A percentile compares a stretch with the other conserved stretches of the same genome.
Conservation (phyloP, 2,329 filamentous ascomycete species). For the Chaetomium sp. region DNA sequence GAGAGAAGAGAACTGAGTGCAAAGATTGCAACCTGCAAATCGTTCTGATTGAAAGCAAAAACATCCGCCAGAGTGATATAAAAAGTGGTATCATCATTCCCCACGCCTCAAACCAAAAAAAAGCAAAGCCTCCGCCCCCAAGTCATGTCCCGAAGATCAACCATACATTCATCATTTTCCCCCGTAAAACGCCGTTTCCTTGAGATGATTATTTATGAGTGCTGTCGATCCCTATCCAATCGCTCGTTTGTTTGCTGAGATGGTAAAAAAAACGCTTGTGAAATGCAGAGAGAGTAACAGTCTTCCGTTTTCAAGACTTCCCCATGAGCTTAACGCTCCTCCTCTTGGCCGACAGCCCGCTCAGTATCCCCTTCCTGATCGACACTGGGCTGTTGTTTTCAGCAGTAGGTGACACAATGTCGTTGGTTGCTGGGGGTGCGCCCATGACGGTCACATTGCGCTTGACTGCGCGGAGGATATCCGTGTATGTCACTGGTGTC, state of each 20-base stretch:
- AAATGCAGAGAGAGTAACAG: not conserved
- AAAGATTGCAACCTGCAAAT: too few species aligned
- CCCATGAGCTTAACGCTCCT: slow-evolving; percentile 24
- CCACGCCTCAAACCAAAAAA: not conserved
- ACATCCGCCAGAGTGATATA: too few species aligned
- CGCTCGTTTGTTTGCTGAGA: not conserved
- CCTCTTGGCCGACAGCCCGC: slow-evolving; percentile 24
- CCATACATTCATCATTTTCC: not conserved
- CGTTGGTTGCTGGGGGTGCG: slow-evolving; percentile 18
- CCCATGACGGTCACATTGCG: slow-evolving; percentile 33
- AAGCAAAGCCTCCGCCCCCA: not conserved
- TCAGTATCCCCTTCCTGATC: slow-evolving; percentile 22
- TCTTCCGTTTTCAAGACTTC: slow-evolving; percentile 5
- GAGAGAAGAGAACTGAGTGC: too few species aligned
- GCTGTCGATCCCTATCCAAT: slow-evolving; percentile 2
- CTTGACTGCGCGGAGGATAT: slow-evolving; percentile 40
- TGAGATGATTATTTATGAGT: not conserved
- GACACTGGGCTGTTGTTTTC: slow-evolving; percentile 6
- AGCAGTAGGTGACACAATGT: slow-evolving; percentile 17
- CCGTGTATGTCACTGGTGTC: slow-evolving; percentile 40
- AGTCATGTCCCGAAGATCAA: not conserved
- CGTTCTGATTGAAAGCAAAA: too few species aligned
- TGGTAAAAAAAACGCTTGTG: not conserved
- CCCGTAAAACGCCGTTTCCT: not conserved
- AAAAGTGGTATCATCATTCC: slow-evolving; percentile 6